Conservation (phyloP, 768 basidiomycete genomes). For the Kwoniella europaea region DNA sequence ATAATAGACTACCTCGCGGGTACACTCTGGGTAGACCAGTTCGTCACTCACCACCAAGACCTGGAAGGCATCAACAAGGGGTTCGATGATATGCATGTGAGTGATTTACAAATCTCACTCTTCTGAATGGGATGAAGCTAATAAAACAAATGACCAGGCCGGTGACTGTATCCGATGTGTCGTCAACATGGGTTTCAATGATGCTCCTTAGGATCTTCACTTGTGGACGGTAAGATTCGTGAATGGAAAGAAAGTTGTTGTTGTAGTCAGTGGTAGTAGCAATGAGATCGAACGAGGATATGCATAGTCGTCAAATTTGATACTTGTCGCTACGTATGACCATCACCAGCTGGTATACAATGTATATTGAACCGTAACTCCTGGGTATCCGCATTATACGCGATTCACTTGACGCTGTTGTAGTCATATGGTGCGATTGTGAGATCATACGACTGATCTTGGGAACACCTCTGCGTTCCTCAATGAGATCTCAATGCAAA, state of each 20-base stretch:
- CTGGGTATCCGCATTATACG: too few species aligned
- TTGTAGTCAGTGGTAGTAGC: neutral
- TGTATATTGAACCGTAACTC: too few species aligned
- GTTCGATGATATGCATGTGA: constrained; percentile 95
- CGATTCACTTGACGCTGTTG: too few species aligned
- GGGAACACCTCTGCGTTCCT: too few species aligned
- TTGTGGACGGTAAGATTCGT: neutral
- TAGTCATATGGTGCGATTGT: too few species aligned
- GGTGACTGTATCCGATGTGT: constrained; percentile 95
- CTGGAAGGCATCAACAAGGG: constrained; percentile 80
- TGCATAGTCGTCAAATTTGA: neutral
- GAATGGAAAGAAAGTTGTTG: neutral
- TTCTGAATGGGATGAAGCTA: neutral
- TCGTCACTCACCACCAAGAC: constrained; percentile 83
- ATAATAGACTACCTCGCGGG: constrained; percentile 56
- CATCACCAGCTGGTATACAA: too few species aligned
- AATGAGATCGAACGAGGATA: neutral
- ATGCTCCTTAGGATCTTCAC: constrained; percentile 14
- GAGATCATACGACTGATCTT: too few species aligned
- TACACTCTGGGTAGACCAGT: constrained; percentile 76
- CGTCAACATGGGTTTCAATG: constrained; percentile 72
- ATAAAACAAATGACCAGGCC: constrained; percentile 59
- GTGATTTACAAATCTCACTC: constrained; percentile 57
- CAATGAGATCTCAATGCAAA: too few species aligned
- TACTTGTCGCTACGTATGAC: neutral